These are phyloP conservation scores for Metroxylon sagu DNA, from an alignment of 176 grass and related monocot genomes.

Conservation along the genomic window DNA sequence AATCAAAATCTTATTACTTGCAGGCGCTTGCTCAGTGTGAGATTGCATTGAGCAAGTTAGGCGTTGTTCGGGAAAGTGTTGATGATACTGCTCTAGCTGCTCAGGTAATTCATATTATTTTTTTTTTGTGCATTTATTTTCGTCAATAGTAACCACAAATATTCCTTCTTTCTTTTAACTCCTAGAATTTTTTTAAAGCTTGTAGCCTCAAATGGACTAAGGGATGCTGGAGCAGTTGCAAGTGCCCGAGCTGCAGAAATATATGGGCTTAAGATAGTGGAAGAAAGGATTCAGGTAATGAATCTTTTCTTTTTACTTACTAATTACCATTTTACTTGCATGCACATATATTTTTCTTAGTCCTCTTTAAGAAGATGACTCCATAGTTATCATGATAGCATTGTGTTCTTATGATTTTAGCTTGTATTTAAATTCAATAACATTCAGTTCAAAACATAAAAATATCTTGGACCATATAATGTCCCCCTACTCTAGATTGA, in stretches of 20 bases:
- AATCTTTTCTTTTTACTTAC: background rate
- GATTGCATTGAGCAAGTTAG: slow-evolving; percentile 27
- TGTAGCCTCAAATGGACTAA: slow-evolving; percentile 35
- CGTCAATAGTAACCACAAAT: too few species aligned
- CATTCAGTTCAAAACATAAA: too few species aligned
- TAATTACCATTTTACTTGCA: background rate
- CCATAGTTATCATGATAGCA: too few species aligned
- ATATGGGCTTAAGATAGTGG: slow-evolving; percentile 45
- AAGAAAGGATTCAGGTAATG: slow-evolving; percentile 43
- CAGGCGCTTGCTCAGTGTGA: slow-evolving; percentile 56
- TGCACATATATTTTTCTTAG: too few species aligned
- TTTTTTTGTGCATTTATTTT: too few species aligned
- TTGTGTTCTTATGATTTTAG: too few species aligned
- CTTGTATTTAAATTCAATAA: too few species aligned
- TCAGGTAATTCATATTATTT: slow-evolving; percentile 28
- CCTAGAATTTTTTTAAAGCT: slow-evolving; percentile 18
- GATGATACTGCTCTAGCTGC: slow-evolving; percentile 39
- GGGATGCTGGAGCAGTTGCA: slow-evolving; percentile 51
- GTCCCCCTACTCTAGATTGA: too few species aligned
- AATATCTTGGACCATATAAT: too few species aligned
- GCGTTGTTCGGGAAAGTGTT: slow-evolving; percentile 31
- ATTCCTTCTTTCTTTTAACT: too few species aligned
- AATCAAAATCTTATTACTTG: background rate
- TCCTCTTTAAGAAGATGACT: too few species aligned
- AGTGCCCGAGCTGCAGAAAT: slow-evolving; percentile 31